These are phyloP conservation scores for Vaccinium myrtillus DNA, from an alignment of 148 eudicot genomes.

Conservation along the genomic window DNA sequence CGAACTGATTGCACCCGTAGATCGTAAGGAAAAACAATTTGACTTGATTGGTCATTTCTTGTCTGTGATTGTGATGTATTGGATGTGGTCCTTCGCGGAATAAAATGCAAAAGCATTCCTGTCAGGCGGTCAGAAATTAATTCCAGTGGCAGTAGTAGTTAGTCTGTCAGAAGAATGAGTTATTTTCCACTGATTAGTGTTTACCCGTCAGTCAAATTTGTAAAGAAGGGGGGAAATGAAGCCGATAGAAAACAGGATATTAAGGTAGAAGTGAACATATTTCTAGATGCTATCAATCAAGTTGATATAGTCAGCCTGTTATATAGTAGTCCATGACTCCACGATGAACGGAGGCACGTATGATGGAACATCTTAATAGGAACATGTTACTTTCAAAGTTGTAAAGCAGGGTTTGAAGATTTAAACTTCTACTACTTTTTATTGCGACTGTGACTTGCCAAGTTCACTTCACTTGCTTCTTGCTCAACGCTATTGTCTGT, in stretches of 20 bases:
- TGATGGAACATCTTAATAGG: background rate
- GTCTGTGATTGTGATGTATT: background rate
- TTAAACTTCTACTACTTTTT: background rate
- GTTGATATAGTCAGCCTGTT: background rate
- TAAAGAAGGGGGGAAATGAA: background rate
- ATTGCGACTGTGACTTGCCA: background rate
- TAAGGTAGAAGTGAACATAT: background rate
- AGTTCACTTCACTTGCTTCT: slow-evolving; percentile 1
- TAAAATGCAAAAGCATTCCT: background rate
- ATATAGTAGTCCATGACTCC: background rate
- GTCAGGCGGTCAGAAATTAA: too few species aligned
- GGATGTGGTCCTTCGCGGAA: background rate
- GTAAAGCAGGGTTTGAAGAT: background rate
- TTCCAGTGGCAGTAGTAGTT: background rate
- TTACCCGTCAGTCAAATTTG: background rate
- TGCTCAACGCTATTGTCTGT: background rate
- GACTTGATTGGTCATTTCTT: background rate
- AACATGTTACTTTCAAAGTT: background rate
- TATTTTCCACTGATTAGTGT: background rate
- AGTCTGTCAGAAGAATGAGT: background rate
- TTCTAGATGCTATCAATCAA: background rate
- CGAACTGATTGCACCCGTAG: too few species aligned
- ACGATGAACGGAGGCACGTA: background rate
- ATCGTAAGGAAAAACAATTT: background rate
- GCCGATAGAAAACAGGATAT: background rate